phyloP scores from a whole-genome alignment of 768 basidiomycete genomes.

The Lentinula sp. region DNA sequence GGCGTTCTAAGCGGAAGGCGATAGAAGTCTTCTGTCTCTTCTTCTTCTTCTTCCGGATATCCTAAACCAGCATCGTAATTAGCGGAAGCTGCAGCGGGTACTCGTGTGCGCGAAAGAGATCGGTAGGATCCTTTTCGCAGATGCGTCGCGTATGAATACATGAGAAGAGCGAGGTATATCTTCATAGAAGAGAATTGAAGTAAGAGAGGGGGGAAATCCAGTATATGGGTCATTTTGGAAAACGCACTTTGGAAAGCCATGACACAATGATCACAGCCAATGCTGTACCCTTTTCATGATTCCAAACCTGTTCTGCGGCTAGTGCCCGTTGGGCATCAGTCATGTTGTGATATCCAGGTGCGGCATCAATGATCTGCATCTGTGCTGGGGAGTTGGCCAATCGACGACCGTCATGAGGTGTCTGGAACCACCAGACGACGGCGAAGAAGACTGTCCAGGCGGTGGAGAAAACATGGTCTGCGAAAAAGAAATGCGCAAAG shows the following conservation, averaged over 20 bases:
- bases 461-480: constrained; percentile 88
- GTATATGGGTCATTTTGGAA: not conserved
- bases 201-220: not conserved
- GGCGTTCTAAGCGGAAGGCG: constrained; percentile 53
- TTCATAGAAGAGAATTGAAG: constrained; percentile 22
- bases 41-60: constrained; percentile 47
- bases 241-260: constrained; percentile 82
- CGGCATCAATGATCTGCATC: constrained; percentile 69
- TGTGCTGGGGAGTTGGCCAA: constrained; percentile 85
- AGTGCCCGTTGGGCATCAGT: constrained; percentile 58
- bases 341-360: constrained; percentile 42
- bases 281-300: constrained; percentile 81
- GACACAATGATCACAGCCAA: constrained; percentile 70
- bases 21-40: constrained; percentile 64
- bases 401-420: constrained; percentile 84
- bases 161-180: constrained; percentile 85
- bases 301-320: constrained; percentile 84
- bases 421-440: constrained; percentile 85
- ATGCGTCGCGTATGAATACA: constrained; percentile 93
- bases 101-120: constrained; percentile 56
- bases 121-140: constrained; percentile 90
- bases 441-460: constrained; percentile 92
- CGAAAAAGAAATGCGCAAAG: constrained; percentile 87
- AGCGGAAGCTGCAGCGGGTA: constrained; percentile 21
- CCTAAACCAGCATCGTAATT: constrained; percentile 33